Evolutionary conservation across 208 protist species (phyloP).

Genomic region (Trypanosoma vivax): DNA sequence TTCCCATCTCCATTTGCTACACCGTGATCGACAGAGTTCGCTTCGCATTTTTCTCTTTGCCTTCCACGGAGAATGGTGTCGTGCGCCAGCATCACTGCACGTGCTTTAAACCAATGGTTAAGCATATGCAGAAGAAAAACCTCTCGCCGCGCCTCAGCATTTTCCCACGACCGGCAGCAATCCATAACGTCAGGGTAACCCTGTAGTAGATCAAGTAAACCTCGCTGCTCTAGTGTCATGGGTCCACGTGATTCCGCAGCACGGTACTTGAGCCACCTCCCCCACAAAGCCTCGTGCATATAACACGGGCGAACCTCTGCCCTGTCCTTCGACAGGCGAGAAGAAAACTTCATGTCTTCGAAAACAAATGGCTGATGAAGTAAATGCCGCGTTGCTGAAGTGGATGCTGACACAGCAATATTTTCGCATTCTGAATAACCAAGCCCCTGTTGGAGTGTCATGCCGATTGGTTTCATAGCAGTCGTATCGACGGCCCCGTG

Average conservation of each 20-base stretch:
- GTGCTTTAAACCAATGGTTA: constrained; percentile 87
- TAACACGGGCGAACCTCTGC: constrained; percentile 29
- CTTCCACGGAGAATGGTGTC: constrained; percentile 47
- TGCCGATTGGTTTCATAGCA: constrained; percentile 27
- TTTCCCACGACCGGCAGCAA: constrained; percentile 69
- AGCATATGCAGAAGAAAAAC: constrained; percentile 65
- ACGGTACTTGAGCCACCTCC: constrained; percentile 61
- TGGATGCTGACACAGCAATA: constrained; percentile 45
- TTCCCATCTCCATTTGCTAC: constrained; percentile 9
- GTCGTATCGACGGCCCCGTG: constrained; percentile 45
- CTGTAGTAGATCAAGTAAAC: constrained; percentile 63
- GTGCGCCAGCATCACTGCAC: constrained; percentile 62
- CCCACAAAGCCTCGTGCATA: constrained; percentile 63
- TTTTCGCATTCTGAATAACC: constrained; percentile 17
- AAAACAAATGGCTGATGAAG: constrained; percentile 55
- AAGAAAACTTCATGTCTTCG: background rate
- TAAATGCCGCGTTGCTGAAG: constrained; percentile 30
- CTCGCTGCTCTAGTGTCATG: constrained; percentile 66
- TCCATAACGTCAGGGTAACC: constrained; percentile 77
- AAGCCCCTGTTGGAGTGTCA: background rate
- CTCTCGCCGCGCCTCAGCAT: constrained; percentile 55
- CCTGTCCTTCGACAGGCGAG: background rate
- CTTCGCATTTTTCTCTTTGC: constrained; percentile 8
- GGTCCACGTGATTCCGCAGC: constrained; percentile 6
- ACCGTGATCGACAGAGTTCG: background rate